A percentile compares a stretch with the other conserved stretches of the same genome.
phyloP scores from a whole-genome alignment of 2,329 filamentous ascomycete species.

The Alternaria gansuensis region DNA sequence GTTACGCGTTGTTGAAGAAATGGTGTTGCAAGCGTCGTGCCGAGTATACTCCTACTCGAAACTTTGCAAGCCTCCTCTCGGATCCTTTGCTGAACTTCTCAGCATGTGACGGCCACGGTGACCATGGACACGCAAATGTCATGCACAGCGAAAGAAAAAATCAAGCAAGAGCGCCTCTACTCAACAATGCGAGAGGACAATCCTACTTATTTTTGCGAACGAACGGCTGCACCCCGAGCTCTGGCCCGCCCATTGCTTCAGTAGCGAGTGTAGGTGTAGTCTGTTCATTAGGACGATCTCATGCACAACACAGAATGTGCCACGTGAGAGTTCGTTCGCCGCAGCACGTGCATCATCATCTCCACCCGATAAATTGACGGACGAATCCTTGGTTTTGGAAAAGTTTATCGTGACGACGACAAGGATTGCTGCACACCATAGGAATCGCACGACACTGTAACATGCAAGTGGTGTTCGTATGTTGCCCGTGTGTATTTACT shows the following conservation, averaged over 20 bases:
- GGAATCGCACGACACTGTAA: not conserved
- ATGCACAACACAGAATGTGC: not conserved
- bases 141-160: not conserved
- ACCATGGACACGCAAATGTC: not conserved
- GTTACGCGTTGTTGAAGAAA: no score
- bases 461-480: slow-evolving; percentile 3
- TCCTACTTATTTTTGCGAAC: not conserved
- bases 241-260: not conserved
- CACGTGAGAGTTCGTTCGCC: slow-evolving; percentile 5
- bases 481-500: not conserved
- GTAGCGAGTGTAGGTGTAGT: not conserved
- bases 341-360: slow-evolving; percentile 9
- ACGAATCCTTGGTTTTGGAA: not conserved
- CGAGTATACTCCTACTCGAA: not conserved
- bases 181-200: no score
- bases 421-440: not conserved
- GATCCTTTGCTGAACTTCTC: not conserved
- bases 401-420: not conserved
- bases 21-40: not conserved
- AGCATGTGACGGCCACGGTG: not conserved
- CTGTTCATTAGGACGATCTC: not conserved
- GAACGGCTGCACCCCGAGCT: not conserved
- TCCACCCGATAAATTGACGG: not conserved
- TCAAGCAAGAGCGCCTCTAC: not conserved
- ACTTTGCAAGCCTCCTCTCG: not conserved